A percentile compares a stretch with the other conserved stretches of the same genome.
Evolutionary conservation across 2,329 filamentous ascomycete species (phyloP).

Genomic region (Alternaria rosae): DNA sequence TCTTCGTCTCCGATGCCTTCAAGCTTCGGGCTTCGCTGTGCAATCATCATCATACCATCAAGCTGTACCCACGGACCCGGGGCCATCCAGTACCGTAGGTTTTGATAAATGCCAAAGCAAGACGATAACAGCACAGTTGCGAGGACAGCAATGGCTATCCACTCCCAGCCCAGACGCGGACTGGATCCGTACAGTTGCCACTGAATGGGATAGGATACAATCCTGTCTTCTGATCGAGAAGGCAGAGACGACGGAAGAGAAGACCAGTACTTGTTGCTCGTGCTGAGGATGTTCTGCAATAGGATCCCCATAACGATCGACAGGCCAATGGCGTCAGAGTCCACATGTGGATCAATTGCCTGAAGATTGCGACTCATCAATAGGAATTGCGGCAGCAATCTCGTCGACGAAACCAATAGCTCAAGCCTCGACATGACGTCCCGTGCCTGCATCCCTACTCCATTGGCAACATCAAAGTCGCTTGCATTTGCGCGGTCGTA

Average conservation of each 20-base stretch:
- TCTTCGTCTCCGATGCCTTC: background rate
- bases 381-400: background rate
- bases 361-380: constrained; percentile 2
- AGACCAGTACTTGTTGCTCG: constrained; percentile 7
- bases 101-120: background rate
- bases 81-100: constrained; percentile 3
- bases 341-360: background rate
- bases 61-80: constrained; percentile 2
- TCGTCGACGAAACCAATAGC: background rate
- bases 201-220: constrained; percentile 10
- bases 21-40: background rate
- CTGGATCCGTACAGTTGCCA: constrained; percentile 16
- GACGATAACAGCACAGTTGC: background rate
- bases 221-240: background rate
- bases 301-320: constrained; percentile 3
- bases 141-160: constrained; percentile 4
- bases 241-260: constrained; percentile 1
- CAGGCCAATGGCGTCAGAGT: constrained; percentile 5
- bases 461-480: background rate
- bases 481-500: background rate
- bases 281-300: constrained; percentile 9
- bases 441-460: background rate
- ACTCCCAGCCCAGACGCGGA: constrained; percentile 8
- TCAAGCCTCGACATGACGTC: background rate
- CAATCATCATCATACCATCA: constrained; percentile 11